These are phyloP conservation scores for Heliamphora pulchella DNA, from an alignment of 179 eudicot genomes.

Conservation along the genomic window DNA sequence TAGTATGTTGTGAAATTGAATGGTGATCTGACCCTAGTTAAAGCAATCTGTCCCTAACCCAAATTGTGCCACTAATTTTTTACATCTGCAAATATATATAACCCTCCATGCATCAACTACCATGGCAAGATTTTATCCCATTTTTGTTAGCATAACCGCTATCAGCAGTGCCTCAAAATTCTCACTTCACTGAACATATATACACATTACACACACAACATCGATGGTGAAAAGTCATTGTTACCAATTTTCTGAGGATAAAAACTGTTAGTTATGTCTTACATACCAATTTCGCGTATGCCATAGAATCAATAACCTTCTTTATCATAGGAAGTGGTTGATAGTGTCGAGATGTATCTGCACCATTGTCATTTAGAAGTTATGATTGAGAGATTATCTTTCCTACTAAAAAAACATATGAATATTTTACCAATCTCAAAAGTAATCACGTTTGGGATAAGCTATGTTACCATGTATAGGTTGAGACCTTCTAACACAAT, in stretches of 20 bases:
- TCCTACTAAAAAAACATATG: neutral
- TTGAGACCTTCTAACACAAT: neutral
- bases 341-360: constrained; percentile 96
- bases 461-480: too few species aligned
- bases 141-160: neutral
- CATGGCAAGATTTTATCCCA: neutral
- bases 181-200: neutral
- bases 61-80: neutral
- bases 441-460: neutral
- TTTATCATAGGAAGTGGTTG: constrained; percentile 64
- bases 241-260: neutral
- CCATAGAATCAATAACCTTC: constrained; percentile 89
- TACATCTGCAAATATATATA: neutral
- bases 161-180: constrained; percentile 6
- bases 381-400: neutral
- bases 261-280: neutral
- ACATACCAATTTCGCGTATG: constrained; percentile 84
- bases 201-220: neutral
- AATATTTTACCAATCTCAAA: neutral
- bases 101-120: neutral
- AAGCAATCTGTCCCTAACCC: neutral
- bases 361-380: constrained; percentile 22
- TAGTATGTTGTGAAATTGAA: neutral
- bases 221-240: neutral
- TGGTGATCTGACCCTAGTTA: neutral